Evolutionary conservation across 129 eudicot species (phyloP), one percentile per base, ranked within the genome.

Genomic region (Tagetes patula): DNA sequence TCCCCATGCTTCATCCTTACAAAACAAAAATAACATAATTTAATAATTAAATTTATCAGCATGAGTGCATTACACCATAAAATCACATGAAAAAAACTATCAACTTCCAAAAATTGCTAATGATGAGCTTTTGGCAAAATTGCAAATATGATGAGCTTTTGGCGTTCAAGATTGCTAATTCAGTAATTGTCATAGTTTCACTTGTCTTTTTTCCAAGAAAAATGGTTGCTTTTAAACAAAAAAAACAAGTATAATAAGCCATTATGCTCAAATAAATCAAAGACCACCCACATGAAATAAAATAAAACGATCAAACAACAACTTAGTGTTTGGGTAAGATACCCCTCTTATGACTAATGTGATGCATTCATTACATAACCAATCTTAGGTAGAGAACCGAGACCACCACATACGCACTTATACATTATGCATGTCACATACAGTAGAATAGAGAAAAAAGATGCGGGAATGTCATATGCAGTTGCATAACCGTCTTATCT

Each of bases 1-100:
- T 49, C 91, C 96, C 88, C 87, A 84, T 2, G 97, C 97, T 82
- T 91, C 97, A 71, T 91, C 97, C 97, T 91, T 65, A 1, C 72
- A 71, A 69, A 10, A 34, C 34, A 62, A 76, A 43, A 65, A 12
- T n/a, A 52, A 32, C 5, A 8, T 36, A 11, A 50, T 10, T 31
- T 32, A 72, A 47, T 20, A 34, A 45, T 61, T 39, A 42, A 37
- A 62, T 9, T 4, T 46, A 27, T 54, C 10, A 31, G 37, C 34
- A 12, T 55, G 31, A 14, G 67, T 61, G 27, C 27, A 34, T 2
- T 1, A 36, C 8, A 61, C 20, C 43, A 34, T 33, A 11, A 61
- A 40, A 61, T 34, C 11, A 14, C 45, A 70, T 70, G 50, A 37
- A 54, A 40, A 60, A 50, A 61, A 68, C 49, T 14, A 27, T 0